Evolutionary conservation across 371 early-diverging fungal species (phyloP).

Genomic region (Synchytrium microbalum): DNA sequence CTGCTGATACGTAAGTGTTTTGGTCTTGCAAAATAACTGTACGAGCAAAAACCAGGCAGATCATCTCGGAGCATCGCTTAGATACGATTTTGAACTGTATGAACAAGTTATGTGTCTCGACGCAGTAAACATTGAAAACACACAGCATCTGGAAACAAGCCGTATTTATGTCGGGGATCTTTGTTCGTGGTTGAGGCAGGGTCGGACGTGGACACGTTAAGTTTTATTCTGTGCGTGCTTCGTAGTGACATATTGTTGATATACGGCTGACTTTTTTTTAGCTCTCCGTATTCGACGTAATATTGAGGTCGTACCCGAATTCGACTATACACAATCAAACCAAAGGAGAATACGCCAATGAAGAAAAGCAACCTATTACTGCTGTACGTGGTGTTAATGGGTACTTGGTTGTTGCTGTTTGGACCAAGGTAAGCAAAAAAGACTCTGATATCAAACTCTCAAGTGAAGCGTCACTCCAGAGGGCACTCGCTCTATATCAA

Average conservation of each 20-base stretch:
- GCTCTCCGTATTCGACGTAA: slow-evolving; percentile 90
- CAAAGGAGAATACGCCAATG: slow-evolving; percentile 79
- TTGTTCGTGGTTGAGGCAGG: slow-evolving; percentile 86
- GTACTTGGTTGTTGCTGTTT: slow-evolving; percentile 81
- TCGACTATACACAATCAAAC: slow-evolving; percentile 88
- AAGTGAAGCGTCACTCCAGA: neutral
- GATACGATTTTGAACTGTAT: slow-evolving; percentile 65
- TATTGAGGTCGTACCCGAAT: slow-evolving; percentile 96
- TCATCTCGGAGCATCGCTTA: slow-evolving; percentile 5
- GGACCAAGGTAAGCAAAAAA: slow-evolving; percentile 67
- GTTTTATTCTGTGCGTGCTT: slow-evolving; percentile 9
- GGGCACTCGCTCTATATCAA: neutral
- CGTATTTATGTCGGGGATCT: slow-evolving; percentile 89
- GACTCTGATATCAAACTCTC: neutral
- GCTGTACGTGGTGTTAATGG: slow-evolving; percentile 81
- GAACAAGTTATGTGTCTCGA: slow-evolving; percentile 79
- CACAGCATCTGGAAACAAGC: slow-evolving; percentile 75
- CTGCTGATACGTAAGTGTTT: slow-evolving; percentile 59
- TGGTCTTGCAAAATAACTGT: neutral
- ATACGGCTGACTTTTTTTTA: slow-evolving; percentile 18
- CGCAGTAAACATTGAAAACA: slow-evolving; percentile 81
- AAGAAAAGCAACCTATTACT: slow-evolving; percentile 93
- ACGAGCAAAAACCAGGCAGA: neutral
- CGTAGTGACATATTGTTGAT: neutral
- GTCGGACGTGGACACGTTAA: slow-evolving; percentile 79